Evolutionary conservation across 2,329 filamentous ascomycete genomes (phyloP).

Genomic region (Fusarium brachygibbosum): DNA sequence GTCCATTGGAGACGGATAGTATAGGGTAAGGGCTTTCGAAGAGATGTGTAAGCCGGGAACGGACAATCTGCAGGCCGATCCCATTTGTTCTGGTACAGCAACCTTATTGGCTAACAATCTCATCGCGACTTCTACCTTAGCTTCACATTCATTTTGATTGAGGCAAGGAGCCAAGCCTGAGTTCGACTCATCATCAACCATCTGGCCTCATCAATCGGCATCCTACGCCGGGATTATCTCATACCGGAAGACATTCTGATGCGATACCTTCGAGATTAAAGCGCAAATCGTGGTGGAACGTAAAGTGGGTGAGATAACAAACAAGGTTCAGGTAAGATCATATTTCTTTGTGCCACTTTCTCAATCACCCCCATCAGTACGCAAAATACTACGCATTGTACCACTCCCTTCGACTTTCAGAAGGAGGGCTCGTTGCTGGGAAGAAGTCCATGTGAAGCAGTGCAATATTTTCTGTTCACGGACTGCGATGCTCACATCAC

Average conservation of each 20-base stretch:
- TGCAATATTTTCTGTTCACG: background rate
- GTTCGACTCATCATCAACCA: slow-evolving; percentile 32
- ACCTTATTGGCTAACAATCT: slow-evolving; percentile 44
- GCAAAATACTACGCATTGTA: background rate
- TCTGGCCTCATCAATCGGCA: slow-evolving; percentile 8
- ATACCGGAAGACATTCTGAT: background rate
- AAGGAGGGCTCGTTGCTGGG: background rate
- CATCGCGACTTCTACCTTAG: slow-evolving; percentile 38
- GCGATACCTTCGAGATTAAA: background rate
- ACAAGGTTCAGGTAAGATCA: slow-evolving; percentile 27
- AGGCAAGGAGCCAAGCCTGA: slow-evolving; percentile 22
- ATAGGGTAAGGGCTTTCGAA: slow-evolving; percentile 27
- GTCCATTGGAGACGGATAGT: background rate
- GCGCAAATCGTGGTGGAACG: slow-evolving; percentile 1
- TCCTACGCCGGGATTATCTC: background rate
- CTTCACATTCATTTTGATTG: slow-evolving; percentile 39
- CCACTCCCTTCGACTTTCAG: no score
- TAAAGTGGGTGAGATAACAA: slow-evolving; percentile 36
- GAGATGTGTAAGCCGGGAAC: slow-evolving; percentile 30
- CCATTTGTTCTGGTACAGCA: slow-evolving; percentile 2
- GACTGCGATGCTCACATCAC: slow-evolving; percentile 4
- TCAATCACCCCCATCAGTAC: slow-evolving; percentile 4
- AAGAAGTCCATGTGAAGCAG: background rate
- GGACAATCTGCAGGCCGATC: slow-evolving; percentile 45
- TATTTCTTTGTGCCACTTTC: slow-evolving; percentile 2